Conservation (phyloP, 768 basidiomycete genomes). For the Auricularia auricula-judae region DNA sequence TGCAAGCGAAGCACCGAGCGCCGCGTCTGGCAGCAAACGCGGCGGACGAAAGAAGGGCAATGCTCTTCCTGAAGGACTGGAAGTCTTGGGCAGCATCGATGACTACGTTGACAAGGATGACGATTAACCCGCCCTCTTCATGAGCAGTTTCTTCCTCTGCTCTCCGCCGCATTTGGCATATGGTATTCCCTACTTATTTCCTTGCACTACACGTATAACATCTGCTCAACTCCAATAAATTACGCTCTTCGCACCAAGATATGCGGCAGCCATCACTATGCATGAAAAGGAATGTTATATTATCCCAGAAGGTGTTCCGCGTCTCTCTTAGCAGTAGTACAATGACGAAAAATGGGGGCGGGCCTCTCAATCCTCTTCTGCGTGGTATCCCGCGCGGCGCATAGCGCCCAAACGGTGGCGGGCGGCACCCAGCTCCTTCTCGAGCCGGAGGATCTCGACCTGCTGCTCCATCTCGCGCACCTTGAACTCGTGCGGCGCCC, state of each 20-base stretch:
- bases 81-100: background rate
- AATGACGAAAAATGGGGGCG: background rate
- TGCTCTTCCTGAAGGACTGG: background rate
- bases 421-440: slow-evolving; percentile 88
- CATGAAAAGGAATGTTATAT: no score
- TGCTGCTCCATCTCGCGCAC: slow-evolving; percentile 98
- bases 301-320: background rate
- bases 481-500: slow-evolving; percentile 95
- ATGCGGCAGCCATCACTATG: background rate
- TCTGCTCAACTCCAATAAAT: no score
- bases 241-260: no score
- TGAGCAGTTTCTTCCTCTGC: no score
- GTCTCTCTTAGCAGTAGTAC: background rate
- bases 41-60: background rate
- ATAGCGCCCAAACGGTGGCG: slow-evolving; percentile 73
- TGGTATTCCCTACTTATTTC: no score
- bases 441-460: slow-evolving; percentile 93
- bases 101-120: background rate
- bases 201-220: no score
- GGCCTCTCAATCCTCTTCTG: slow-evolving; percentile 50
- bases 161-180: no score
- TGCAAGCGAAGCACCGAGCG: background rate
- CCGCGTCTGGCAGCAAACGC: background rate
- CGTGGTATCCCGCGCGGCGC: slow-evolving; percentile 84
- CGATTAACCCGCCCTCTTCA: background rate